Evolutionary conservation across 306 rosid species (phyloP).

Genomic region (Acacia melanoxylon): DNA sequence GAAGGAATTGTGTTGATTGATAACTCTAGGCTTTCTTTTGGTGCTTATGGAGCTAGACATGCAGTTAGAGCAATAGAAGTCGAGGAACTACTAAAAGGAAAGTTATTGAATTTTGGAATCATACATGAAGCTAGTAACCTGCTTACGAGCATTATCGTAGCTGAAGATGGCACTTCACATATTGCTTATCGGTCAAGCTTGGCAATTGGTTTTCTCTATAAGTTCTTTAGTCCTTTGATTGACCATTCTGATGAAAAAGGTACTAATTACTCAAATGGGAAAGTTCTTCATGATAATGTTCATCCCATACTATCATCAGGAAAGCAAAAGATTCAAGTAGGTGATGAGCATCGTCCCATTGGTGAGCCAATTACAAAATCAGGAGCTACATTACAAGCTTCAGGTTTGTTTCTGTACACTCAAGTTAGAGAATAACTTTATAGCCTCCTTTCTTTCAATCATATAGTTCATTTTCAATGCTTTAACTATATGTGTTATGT

Average conservation of each 20-base stretch:
- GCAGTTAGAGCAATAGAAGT: slow-evolving; percentile 71
- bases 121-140: slow-evolving; percentile 55
- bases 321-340: slow-evolving; percentile 55
- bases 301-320: slow-evolving; percentile 55
- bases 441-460: not conserved
- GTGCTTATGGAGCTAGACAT: slow-evolving; percentile 68
- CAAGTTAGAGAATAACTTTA: not conserved
- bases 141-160: slow-evolving; percentile 43
- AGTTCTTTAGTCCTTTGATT: slow-evolving; percentile 64
- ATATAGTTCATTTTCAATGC: too few relatives aligned
- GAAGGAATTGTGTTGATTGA: slow-evolving; percentile 40
- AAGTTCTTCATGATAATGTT: slow-evolving; percentile 23
- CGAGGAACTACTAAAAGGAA: slow-evolving; percentile 66
- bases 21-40: slow-evolving; percentile 65
- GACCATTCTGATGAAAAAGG: slow-evolving; percentile 28
- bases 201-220: slow-evolving; percentile 66
- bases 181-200: slow-evolving; percentile 68
- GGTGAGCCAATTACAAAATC: slow-evolving; percentile 66
- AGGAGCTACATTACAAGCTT: slow-evolving; percentile 80
- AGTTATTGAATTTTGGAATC: slow-evolving; percentile 42
- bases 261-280: slow-evolving; percentile 28
- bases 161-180: slow-evolving; percentile 54
- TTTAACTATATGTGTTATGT: not conserved
- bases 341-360: slow-evolving; percentile 55
- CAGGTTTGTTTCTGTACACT: slow-evolving; percentile 57